These are phyloP conservation scores for Geotrichum bryndzae DNA, from an alignment of 1,139 yeast genomes.

Conservation along the genomic window DNA sequence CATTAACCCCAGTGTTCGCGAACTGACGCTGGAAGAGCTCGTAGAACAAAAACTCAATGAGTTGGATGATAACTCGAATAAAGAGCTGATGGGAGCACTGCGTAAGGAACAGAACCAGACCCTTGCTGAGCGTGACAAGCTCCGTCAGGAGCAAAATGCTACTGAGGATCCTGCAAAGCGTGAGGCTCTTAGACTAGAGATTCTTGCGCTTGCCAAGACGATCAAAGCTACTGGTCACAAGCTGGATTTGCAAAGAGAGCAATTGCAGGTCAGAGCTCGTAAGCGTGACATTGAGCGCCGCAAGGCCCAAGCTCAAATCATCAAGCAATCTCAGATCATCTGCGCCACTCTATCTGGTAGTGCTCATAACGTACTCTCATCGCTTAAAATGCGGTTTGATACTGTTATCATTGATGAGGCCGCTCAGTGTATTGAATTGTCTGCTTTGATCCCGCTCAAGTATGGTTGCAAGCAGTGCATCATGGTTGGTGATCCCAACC, in stretches of 20 bases:
- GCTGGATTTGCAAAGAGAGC: conserved; percentile 74
- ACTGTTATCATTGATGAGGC: conserved; percentile 98
- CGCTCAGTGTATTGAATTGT: conserved; percentile 92
- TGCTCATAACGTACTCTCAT: conserved; percentile 79
- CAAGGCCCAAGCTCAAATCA: conserved; percentile 63
- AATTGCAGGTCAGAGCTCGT: conserved; percentile 40
- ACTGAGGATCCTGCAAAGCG: conserved; percentile 24
- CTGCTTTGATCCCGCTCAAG: conserved; percentile 85
- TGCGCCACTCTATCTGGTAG: conserved; percentile 94
- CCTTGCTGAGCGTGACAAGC: conserved; percentile 45
- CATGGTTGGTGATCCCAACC: conserved; percentile 99
- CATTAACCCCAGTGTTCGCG: conserved; percentile 74
- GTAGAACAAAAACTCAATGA: conserved; percentile 62
- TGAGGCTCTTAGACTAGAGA: conserved; percentile 25
- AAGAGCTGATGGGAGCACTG: conserved; percentile 43
- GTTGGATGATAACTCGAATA: conserved; percentile 36
- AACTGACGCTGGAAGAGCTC: conserved; percentile 78
- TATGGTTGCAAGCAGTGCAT: conserved; percentile 89
- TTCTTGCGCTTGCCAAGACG: conserved; percentile 49
- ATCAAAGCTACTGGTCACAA: conserved; percentile 65
- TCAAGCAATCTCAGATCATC: conserved; percentile 76
- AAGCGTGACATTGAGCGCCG: conserved; percentile 74
- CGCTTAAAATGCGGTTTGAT: conserved; percentile 71
- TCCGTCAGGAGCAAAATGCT: conserved; percentile 40
- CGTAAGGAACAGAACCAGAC: conserved; percentile 50